A percentile compares a stretch with the other conserved stretches of the same genome.
These are phyloP conservation scores for Fusarium bulbicola DNA, from an alignment of 2,329 filamentous ascomycete genomes.

Conservation along the genomic window DNA sequence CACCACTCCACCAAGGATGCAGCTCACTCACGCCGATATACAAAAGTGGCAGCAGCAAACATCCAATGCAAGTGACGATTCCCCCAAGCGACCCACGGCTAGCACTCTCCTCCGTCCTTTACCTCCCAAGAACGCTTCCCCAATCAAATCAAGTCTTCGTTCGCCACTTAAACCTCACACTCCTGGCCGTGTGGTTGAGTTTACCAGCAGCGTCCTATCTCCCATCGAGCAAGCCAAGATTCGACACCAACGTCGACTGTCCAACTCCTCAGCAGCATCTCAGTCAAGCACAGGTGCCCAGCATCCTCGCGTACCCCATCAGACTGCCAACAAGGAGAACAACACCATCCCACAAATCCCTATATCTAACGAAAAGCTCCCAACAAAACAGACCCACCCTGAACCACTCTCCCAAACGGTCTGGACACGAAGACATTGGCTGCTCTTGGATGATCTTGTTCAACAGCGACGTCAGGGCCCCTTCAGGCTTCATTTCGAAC, in stretches of 20 bases:
- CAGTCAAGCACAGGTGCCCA: constrained; percentile 22
- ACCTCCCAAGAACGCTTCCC: constrained; percentile 62
- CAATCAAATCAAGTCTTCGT: constrained; percentile 65
- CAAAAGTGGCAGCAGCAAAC: constrained; percentile 54
- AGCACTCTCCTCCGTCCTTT: constrained; percentile 57
- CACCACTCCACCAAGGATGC: constrained; percentile 52
- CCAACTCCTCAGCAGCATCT: constrained; percentile 36
- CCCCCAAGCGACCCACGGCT: constrained; percentile 46
- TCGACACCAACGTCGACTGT: constrained; percentile 45
- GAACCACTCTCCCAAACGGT: constrained; percentile 51
- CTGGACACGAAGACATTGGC: constrained; percentile 64
- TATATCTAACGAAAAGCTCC: constrained; percentile 43
- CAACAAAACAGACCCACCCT: constrained; percentile 19
- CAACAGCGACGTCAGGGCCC: constrained; percentile 57
- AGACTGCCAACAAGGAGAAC: constrained; percentile 48
- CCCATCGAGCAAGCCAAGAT: constrained; percentile 53
- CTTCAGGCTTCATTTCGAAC: constrained; percentile 43
- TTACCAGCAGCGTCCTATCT: constrained; percentile 61
- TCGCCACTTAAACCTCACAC: constrained; percentile 67
- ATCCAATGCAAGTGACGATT: constrained; percentile 50
- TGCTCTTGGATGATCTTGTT: constrained; percentile 61
- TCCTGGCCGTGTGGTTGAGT: constrained; percentile 67
- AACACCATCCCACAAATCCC: constrained; percentile 39
- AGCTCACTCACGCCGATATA: constrained; percentile 54
- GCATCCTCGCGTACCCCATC: constrained; percentile 13